These are phyloP conservation scores for Mortierella sp. DNA, from an alignment of 371 early-diverging fungal genomes.

Conservation along the genomic window DNA sequence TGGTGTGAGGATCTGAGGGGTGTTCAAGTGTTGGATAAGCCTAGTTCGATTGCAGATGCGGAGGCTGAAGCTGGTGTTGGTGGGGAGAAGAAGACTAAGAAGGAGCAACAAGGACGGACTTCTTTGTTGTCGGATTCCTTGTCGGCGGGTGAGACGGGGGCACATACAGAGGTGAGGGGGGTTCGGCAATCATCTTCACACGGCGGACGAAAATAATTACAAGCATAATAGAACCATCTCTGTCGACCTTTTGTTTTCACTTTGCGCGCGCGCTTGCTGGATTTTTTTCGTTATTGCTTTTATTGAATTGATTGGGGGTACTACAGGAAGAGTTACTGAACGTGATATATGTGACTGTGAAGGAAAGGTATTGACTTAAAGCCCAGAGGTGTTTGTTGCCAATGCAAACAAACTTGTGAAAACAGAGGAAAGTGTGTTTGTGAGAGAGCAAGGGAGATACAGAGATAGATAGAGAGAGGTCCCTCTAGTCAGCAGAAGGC, in stretches of 20 bases:
- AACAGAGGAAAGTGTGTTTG: neutral
- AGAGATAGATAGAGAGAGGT: too few species aligned
- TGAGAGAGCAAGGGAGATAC: too few species aligned
- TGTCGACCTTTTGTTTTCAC: neutral
- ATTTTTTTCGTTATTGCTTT: neutral
- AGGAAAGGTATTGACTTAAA: neutral
- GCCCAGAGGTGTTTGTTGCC: neutral
- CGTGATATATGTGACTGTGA: neutral
- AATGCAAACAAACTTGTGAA: neutral
- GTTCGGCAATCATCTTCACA: neutral
- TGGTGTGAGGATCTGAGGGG: conserved; percentile 57
- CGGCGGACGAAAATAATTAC: conserved; percentile 3
- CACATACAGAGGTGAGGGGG: neutral
- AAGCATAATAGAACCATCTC: neutral
- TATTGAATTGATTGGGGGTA: neutral
- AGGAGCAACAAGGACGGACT: neutral
- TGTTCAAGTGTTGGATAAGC: conserved; percentile 40
- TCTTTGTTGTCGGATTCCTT: neutral
- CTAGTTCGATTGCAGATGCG: conserved; percentile 33
- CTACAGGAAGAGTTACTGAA: neutral
- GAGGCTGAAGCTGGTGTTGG: conserved; percentile 17
- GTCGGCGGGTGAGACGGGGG: neutral
- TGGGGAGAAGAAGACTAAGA: neutral
- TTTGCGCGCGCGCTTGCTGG: neutral
- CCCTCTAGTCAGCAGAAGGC: neutral